Conservation (phyloP, 1,284 basidiomycete genomes). For the Taiwanofungus camphoratus region DNA sequence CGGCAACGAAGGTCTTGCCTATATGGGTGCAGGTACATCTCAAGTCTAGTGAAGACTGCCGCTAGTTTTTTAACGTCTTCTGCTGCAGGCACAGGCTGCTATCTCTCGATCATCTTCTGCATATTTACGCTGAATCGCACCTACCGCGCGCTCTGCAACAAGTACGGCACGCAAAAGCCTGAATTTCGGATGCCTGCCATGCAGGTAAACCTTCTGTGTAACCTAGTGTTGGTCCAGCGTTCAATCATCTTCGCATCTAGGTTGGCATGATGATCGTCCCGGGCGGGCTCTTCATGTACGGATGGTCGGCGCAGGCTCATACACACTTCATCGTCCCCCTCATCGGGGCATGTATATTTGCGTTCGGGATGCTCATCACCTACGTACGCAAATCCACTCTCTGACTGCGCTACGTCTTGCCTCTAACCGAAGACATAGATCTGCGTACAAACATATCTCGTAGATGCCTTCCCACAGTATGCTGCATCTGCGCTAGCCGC, state of each 20-base stretch:
- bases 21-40: conserved; percentile 7
- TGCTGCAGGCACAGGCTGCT: conserved; percentile 6
- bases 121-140: conserved; percentile 6
- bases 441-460: conserved; percentile 11
- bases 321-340: conserved; percentile 9
- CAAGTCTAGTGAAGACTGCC: not conserved
- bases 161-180: conserved; percentile 6
- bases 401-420: not conserved
- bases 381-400: conserved; percentile 6
- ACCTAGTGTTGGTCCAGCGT: not conserved
- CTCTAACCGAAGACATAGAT: not conserved
- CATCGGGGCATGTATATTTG: conserved; percentile 10
- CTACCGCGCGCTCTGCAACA: conserved; percentile 8
- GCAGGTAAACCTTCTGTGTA: conserved; percentile 3
- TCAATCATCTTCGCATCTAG: not conserved
- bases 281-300: conserved; percentile 29
- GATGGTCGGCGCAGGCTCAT: conserved; percentile 11
- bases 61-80: not conserved
- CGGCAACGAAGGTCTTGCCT: conserved; percentile 11
- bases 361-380: conserved; percentile 10
- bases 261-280: conserved; percentile 19
- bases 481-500: conserved; percentile 10
- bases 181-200: conserved; percentile 11
- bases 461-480: conserved; percentile 8
- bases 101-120: conserved; percentile 5